Evolutionary conservation across 495 filamentous ascomycete species (phyloP).

Genomic region (Podospora pseudocomata): DNA sequence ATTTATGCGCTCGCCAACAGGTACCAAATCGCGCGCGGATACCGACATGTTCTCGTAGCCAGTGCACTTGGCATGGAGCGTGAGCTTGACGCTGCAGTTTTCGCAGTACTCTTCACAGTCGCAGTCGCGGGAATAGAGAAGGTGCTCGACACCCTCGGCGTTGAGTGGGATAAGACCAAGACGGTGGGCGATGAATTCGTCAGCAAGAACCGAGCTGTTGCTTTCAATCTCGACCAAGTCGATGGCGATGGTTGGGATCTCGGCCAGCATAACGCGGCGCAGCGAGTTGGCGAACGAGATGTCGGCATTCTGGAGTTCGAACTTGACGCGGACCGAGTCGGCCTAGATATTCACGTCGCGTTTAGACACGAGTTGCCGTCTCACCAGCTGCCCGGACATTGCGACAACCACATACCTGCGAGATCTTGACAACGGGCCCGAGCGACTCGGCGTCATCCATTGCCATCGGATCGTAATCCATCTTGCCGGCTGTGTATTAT

Average conservation of each 20-base stretch:
- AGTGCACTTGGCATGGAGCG: slow-evolving; percentile 77
- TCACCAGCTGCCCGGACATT: neutral
- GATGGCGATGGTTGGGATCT: slow-evolving; percentile 92
- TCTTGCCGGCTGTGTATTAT: slow-evolving; percentile 26
- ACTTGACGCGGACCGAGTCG: slow-evolving; percentile 68
- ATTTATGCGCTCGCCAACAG: slow-evolving; percentile 64
- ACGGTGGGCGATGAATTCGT: slow-evolving; percentile 93
- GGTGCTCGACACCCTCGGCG: slow-evolving; percentile 73
- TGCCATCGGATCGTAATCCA: slow-evolving; percentile 64
- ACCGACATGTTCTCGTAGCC: slow-evolving; percentile 81
- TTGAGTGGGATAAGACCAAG: slow-evolving; percentile 87
- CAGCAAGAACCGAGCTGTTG: slow-evolving; percentile 91
- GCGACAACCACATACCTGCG: slow-evolving; percentile 51
- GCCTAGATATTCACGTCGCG: slow-evolving; percentile 46
- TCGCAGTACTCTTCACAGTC: slow-evolving; percentile 93
- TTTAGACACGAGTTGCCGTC: slow-evolving; percentile 11
- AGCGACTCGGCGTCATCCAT: slow-evolving; percentile 61
- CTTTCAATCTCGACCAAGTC: slow-evolving; percentile 88
- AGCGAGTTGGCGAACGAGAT: slow-evolving; percentile 92
- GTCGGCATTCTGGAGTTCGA: slow-evolving; percentile 73
- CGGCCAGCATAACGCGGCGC: slow-evolving; percentile 86
- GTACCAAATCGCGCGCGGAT: slow-evolving; percentile 79
- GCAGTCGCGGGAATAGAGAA: slow-evolving; percentile 91
- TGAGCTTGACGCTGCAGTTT: slow-evolving; percentile 78
- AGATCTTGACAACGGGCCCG: slow-evolving; percentile 67